Conservation (phyloP, 768 basidiomycete genomes). For the Tricholomella constricta region DNA sequence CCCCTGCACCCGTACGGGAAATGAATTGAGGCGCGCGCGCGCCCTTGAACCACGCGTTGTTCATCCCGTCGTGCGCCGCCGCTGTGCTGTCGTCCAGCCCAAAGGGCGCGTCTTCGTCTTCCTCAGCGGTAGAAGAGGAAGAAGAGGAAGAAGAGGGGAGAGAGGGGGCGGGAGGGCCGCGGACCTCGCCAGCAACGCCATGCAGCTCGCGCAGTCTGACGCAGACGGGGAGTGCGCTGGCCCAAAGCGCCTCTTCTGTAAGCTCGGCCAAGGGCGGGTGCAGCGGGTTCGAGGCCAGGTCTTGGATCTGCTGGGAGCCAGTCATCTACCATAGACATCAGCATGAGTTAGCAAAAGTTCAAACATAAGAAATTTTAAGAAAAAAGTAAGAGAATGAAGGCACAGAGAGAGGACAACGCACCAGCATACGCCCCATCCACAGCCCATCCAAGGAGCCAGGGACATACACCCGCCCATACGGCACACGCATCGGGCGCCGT, state of each 20-base stretch:
- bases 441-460: constrained; percentile 51
- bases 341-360: background rate
- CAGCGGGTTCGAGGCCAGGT: background rate
- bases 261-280: constrained; percentile 28
- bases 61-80: constrained; percentile 10
- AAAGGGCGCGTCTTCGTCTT: background rate
- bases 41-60: constrained; percentile 13
- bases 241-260: constrained; percentile 6
- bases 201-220: constrained; percentile 62
- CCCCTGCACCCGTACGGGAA: background rate
- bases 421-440: constrained; percentile 61
- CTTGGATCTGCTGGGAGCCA: background rate
- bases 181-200: constrained; percentile 23
- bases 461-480: constrained; percentile 34
- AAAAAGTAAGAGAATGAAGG: constrained; percentile 3
- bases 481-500: constrained; percentile 9
- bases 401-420: constrained; percentile 29
- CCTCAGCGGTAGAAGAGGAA: background rate
- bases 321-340: no score
- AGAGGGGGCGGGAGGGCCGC: background rate
- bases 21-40: background rate
- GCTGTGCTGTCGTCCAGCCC: background rate
- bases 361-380: background rate
- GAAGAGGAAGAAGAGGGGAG: background rate
- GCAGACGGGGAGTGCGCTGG: constrained; percentile 26